These are phyloP conservation scores for Caryopteris hybrid DNA, from an alignment of 305 asterid species.

Conservation along the genomic window DNA sequence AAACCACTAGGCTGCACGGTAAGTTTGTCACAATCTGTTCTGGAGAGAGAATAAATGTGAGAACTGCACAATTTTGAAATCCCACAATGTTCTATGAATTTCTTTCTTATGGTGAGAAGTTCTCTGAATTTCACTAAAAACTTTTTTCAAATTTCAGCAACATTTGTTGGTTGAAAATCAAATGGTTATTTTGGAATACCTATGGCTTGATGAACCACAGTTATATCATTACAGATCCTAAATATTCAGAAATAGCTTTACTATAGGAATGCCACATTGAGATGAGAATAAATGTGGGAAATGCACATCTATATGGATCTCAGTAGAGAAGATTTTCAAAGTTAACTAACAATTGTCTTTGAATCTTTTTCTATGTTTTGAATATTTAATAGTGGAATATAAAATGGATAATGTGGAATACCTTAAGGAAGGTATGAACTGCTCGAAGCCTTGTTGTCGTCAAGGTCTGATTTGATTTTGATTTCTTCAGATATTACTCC, in stretches of 20 bases:
- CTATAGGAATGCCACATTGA: no score
- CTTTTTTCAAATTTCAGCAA: background rate
- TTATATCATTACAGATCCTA: no score
- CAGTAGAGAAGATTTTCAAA: background rate
- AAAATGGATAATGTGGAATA: background rate
- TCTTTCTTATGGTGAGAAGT: background rate
- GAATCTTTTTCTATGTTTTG: background rate
- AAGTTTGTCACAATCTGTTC: slow-evolving; percentile 29
- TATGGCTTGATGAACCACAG: background rate
- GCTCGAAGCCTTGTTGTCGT: slow-evolving; percentile 6
- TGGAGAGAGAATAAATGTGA: slow-evolving; percentile 1
- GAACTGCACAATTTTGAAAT: background rate
- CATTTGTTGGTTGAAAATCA: background rate
- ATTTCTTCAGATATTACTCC: slow-evolving; percentile 74
- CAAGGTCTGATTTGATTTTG: slow-evolving; percentile 18
- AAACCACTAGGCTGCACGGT: slow-evolving; percentile 97
- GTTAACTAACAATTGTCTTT: slow-evolving; percentile 8
- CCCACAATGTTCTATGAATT: background rate
- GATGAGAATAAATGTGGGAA: no score
- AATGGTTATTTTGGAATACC: background rate
- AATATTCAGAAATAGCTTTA: no score
- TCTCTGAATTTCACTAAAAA: background rate
- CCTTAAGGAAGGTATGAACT: background rate
- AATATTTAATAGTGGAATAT: background rate
- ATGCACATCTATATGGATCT: background rate